Base-by-base conservation (phyloP, 2,329 filamentous ascomycete species). In the Colletotrichum coccodes region DNA sequence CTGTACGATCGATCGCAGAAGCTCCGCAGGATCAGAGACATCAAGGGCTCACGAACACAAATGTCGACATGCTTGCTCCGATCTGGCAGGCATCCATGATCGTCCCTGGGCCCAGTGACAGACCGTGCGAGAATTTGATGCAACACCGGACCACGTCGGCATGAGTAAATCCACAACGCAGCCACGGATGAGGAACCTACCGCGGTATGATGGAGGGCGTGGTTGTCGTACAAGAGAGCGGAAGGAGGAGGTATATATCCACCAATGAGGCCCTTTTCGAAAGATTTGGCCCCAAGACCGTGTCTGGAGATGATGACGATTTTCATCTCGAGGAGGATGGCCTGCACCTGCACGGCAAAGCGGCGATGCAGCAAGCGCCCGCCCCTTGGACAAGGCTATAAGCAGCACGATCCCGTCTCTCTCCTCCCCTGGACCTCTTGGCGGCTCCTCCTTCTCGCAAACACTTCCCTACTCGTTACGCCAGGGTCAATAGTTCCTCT, bases 11-110 rank as follows among this genome's bases (percentile, higher is more conserved):
- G 61, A 68, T 60, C 47, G 47, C 26, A 28, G 38, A 49, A 26
- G 18, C 38, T 32, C 66, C 40, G 50, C 66, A 36, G 54, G 66
- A 68, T 68, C 66, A 66, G 49, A 68, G 21, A 65, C 61, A 65
- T 28, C 23, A n/a, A 21, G 18, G 38, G n/a, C 34, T 23, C 49
- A 42, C 1, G 9, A 38, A 57, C 28, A 42, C 28, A 23, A 40
- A 60, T 42, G 23, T 40, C 60, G 49, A 34, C 21, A 30, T 14
- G 28, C 32, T 14, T 14, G 5, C 12, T n/a, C 60, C 49, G 61
- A 65, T 68, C 54, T 65, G 7, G 40, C 54, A 49, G 26, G n/a
- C 14, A 7, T 21, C 2, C 4, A 21, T 4, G 36, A 23, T 2
- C 18, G 3, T 14, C n/a, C 16, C 11, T 3, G 32, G 6, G 26